phyloP scores from a whole-genome alignment of 805 yeast species.

The Hyphopichia homilentoma region DNA sequence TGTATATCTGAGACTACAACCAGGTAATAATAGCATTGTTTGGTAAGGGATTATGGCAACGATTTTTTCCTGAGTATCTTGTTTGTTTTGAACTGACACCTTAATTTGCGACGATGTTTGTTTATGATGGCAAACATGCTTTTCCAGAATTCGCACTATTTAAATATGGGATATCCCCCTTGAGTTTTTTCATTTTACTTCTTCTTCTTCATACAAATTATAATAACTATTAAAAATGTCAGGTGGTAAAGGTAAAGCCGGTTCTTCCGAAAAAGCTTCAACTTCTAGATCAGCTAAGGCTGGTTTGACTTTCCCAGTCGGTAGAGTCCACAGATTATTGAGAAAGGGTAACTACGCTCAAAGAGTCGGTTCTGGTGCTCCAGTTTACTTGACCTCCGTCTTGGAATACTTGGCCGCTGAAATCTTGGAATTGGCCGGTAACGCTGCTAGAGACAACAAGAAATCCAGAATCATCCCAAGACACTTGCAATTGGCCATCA shows the following conservation, averaged over 20 bases:
- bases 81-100: too few relatives aligned
- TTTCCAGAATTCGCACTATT: too few relatives aligned
- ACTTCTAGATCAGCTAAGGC: conserved; percentile 98
- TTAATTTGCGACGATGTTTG: too few relatives aligned
- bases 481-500: conserved; percentile 96
- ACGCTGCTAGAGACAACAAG: conserved; percentile 99
- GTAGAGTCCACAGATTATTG: conserved; percentile 95
- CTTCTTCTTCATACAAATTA: conserved; percentile 9
- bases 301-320: conserved; percentile 98
- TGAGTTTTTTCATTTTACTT: too few relatives aligned
- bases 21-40: too few relatives aligned
- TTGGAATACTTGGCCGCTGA: conserved; percentile 97
- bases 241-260: conserved; percentile 90
- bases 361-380: conserved; percentile 99
- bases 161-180: too few relatives aligned
- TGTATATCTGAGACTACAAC: too few relatives aligned
- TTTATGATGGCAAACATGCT: too few relatives aligned
- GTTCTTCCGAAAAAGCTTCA: conserved; percentile 90
- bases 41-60: too few relatives aligned
- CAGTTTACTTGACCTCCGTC: conserved; percentile 95
- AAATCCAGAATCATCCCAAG: conserved; percentile 98
- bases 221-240: conserved; percentile 51
- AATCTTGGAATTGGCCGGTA: conserved; percentile 96
- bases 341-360: conserved; percentile 98
- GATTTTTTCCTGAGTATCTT: too few relatives aligned